Evolutionary conservation across 768 basidiomycete genomes (phyloP).

Genomic region (Hydnum rufescens): DNA sequence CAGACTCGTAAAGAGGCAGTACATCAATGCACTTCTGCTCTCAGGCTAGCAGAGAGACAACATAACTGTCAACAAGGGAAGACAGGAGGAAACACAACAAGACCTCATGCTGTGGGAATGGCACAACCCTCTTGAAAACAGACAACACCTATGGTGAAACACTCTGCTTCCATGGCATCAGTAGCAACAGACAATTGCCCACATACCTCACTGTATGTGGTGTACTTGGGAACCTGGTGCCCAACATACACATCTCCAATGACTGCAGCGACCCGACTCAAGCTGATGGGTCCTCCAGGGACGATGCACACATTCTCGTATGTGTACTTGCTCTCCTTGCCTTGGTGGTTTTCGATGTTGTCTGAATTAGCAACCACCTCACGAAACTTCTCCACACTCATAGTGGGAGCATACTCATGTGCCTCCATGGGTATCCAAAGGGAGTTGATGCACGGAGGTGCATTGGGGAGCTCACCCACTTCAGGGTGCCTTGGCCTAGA

Average conservation of each 20-base stretch:
- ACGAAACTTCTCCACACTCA: slow-evolving; percentile 68
- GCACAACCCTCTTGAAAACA: too few relatives aligned
- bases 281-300: slow-evolving; percentile 76
- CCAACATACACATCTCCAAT: too few relatives aligned
- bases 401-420: slow-evolving; percentile 82
- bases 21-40: slow-evolving; percentile 21
- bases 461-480: slow-evolving; percentile 53
- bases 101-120: slow-evolving; percentile 71
- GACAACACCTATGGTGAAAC: slow-evolving; percentile 13
- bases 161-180: neutral
- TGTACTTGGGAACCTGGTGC: slow-evolving; percentile 85
- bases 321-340: too few relatives aligned
- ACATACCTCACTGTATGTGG: slow-evolving; percentile 17
- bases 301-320: too few relatives aligned
- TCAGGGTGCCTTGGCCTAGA: slow-evolving; percentile 78
- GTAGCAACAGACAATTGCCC: too few relatives aligned
- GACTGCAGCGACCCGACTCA: too few relatives aligned
- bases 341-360: slow-evolving; percentile 69
- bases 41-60: too few relatives aligned
- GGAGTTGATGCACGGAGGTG: slow-evolving; percentile 42
- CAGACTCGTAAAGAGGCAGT: slow-evolving; percentile 12
- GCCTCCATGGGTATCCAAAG: slow-evolving; percentile 52
- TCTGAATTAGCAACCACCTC: slow-evolving; percentile 82
- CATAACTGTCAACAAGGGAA: too few relatives aligned
- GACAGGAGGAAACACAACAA: too few relatives aligned